Conservation (phyloP, 176 grass and related monocot genomes). For the Eleusine coracana region DNA sequence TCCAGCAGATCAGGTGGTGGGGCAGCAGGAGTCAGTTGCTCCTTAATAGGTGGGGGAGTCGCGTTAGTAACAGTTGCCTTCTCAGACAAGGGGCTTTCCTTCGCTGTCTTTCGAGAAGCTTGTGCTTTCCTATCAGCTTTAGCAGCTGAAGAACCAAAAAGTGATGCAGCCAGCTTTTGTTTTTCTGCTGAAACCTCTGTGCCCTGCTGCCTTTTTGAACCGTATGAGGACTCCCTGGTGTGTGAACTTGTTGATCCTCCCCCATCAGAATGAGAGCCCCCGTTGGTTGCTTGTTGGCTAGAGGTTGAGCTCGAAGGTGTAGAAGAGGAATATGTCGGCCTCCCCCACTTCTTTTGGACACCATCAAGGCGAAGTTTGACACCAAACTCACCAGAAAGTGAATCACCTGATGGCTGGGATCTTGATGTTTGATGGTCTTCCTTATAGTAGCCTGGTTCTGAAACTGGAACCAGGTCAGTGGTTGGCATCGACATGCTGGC, state of each 20-base stretch:
- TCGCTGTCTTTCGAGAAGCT: conserved; percentile 51
- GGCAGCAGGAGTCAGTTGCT: conserved; percentile 56
- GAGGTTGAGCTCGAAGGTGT: conserved; percentile 67
- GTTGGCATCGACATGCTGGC: conserved; percentile 35
- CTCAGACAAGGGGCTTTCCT: conserved; percentile 52
- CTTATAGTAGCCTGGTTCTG: conserved; percentile 67
- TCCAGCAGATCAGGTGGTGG: conserved; percentile 92
- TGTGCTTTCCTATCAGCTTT: conserved; percentile 66
- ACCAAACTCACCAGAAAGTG: conserved; percentile 69
- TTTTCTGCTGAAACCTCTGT: conserved; percentile 92
- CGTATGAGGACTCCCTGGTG: conserved; percentile 47
- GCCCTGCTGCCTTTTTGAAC: conserved; percentile 66
- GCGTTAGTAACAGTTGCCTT: conserved; percentile 41
- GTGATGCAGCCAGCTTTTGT: conserved; percentile 83
- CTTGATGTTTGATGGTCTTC: conserved; percentile 64
- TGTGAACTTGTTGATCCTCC: conserved; percentile 53
- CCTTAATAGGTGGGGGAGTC: conserved; percentile 55
- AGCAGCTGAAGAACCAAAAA: conserved; percentile 78
- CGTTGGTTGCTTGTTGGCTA: conserved; percentile 69
- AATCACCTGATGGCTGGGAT: conserved; percentile 46
- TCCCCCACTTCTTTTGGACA: conserved; percentile 98
- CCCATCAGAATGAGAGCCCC: conserved; percentile 54
- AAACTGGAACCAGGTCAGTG: conserved; percentile 76
- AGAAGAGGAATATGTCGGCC: conserved; percentile 75
- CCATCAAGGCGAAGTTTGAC: conserved; percentile 85